Evolutionary conservation across 148 eudicot genomes (phyloP).

Genomic region (Camellia granthamiana): DNA sequence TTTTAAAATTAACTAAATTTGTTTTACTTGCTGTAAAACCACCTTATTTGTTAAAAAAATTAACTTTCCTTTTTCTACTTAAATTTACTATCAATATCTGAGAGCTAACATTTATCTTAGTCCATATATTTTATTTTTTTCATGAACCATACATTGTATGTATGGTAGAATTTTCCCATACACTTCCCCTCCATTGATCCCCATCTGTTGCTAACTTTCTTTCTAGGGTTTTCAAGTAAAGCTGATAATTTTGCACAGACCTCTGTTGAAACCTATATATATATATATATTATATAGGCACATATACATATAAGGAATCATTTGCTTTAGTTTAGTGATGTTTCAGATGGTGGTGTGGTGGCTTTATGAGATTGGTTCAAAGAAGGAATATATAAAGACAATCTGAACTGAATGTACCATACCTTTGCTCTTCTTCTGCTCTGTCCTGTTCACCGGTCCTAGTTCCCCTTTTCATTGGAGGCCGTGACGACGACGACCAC

Average conservation of each 20-base stretch:
- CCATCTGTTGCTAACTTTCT: conserved; percentile 1
- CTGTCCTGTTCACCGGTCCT: conserved; percentile 28
- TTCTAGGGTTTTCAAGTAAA: conserved; percentile 38
- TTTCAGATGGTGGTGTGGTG: conserved; percentile 10
- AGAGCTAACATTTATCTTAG: too few species aligned
- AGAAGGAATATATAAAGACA: conserved; percentile 23
- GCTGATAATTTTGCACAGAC: conserved; percentile 25
- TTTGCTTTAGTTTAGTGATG: conserved; percentile 24
- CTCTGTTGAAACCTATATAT: not conserved
- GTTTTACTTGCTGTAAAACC: too few species aligned
- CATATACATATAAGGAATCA: conserved; percentile 19
- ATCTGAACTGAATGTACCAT: conserved; percentile 33
- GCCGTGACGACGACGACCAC: conserved; percentile 15
- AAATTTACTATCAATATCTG: too few species aligned
- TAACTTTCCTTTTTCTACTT: too few species aligned
- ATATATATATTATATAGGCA: not conserved
- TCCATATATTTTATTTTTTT: too few species aligned
- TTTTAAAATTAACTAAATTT: too few species aligned
- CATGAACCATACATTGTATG: too few species aligned
- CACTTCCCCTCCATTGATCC: conserved; percentile 4
- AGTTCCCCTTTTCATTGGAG: conserved; percentile 23
- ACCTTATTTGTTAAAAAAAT: too few species aligned
- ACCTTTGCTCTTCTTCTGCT: conserved; percentile 6
- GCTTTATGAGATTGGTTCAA: conserved; percentile 22
- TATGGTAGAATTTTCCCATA: conserved; percentile 10